These are phyloP conservation scores for Entomortierella beljakovae DNA, from an alignment of 192 early-diverging fungal species.

Conservation along the genomic window DNA sequence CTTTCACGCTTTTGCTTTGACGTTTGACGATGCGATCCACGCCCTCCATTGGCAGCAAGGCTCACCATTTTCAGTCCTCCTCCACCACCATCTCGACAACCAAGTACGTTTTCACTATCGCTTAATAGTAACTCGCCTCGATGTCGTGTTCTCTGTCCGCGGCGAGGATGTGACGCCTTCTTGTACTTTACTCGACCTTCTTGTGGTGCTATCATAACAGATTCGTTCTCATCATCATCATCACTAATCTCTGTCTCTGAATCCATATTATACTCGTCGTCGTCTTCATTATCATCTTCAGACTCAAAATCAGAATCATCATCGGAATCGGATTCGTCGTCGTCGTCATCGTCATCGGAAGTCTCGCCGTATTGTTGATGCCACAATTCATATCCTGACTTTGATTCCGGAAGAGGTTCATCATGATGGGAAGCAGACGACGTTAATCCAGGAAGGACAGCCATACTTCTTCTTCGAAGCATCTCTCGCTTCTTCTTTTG, in stretches of 20 bases:
- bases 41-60: slow-evolving; percentile 8
- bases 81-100: slow-evolving; percentile 37
- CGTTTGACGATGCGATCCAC: not conserved
- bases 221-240: not conserved
- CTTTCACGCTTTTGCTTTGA: slow-evolving; percentile 9
- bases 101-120: slow-evolving; percentile 22
- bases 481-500: slow-evolving; percentile 46
- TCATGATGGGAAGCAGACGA: not conserved
- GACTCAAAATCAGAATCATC: too few relatives aligned
- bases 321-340: slow-evolving; percentile 18
- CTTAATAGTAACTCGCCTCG: slow-evolving; percentile 17
- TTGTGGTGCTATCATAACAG: not conserved
- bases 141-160: slow-evolving; percentile 4
- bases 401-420: not conserved
- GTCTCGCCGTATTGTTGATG: slow-evolving; percentile 10
- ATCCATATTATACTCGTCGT: not conserved
- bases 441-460: slow-evolving; percentile 2
- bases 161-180: slow-evolving; percentile 14
- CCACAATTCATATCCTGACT: slow-evolving; percentile 1
- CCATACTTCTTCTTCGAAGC: slow-evolving; percentile 31
- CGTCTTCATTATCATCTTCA: slow-evolving; percentile 18
- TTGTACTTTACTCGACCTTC: not conserved
- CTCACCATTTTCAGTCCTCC: slow-evolving; percentile 41
- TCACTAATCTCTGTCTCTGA: not conserved
- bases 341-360: slow-evolving; percentile 14